These are phyloP conservation scores for Fistulinella prunicolor DNA, from an alignment of 768 basidiomycete species.

Conservation along the genomic window DNA sequence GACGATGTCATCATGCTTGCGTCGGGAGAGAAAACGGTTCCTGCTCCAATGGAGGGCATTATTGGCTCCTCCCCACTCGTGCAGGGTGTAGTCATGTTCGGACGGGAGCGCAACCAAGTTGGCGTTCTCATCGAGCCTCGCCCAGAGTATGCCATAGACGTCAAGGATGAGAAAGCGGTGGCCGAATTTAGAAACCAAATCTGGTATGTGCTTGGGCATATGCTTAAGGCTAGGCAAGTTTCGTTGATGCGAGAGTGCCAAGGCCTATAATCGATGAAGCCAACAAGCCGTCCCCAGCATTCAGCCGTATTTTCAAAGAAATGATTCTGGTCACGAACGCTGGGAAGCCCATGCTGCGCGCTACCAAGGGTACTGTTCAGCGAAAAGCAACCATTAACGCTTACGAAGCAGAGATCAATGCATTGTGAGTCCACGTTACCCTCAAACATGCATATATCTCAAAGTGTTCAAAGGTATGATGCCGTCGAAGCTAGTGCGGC, in stretches of 20 bases:
- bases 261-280: constrained; percentile 45
- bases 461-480: constrained; percentile 27
- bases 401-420: no score
- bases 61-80: no score
- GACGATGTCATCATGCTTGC: no score
- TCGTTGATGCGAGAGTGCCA: background rate
- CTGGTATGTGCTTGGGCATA: constrained; percentile 28
- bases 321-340: constrained; percentile 47
- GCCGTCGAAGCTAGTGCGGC: constrained; percentile 28
- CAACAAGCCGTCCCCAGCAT: constrained; percentile 39
- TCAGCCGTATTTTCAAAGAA: constrained; percentile 48
- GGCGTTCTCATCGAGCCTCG: no score
- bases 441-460: background rate
- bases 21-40: no score
- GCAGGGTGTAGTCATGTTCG: no score
- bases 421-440: constrained; percentile 33
- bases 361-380: constrained; percentile 45
- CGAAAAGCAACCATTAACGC: constrained; percentile 37
- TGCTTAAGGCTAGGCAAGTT: background rate
- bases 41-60: no score
- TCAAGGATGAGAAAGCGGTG: constrained; percentile 20
- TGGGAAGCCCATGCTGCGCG: constrained; percentile 42
- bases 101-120: no score
- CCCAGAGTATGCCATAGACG: constrained; percentile 26
- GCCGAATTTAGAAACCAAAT: constrained; percentile 30